A percentile compares a stretch with the other conserved stretches of the same genome.
These are phyloP conservation scores for Naganishia vaughanmartiniae DNA, from an alignment of 768 basidiomycete genomes.

Conservation along the genomic window DNA sequence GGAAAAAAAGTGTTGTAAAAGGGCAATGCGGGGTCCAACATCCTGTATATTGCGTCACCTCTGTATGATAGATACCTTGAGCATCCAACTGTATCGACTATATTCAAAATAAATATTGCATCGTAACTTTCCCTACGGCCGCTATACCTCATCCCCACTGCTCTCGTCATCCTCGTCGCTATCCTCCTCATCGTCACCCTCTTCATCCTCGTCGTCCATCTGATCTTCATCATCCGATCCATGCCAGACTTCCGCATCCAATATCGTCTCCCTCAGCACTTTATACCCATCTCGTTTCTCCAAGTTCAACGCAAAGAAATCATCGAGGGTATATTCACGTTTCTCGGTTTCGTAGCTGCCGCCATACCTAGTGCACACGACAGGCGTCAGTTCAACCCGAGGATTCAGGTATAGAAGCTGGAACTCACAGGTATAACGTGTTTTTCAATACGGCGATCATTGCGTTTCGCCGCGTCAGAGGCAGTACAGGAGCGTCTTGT, in stretches of 20 bases:
- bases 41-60: slow-evolving; percentile 14
- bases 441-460: slow-evolving; percentile 83
- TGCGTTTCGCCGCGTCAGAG: slow-evolving; percentile 75
- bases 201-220: slow-evolving; percentile 50
- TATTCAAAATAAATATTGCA: neutral
- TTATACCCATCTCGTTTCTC: slow-evolving; percentile 78
- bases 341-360: slow-evolving; percentile 81
- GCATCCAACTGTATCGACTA: slow-evolving; percentile 25
- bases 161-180: slow-evolving; percentile 34
- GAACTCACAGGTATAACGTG: slow-evolving; percentile 74
- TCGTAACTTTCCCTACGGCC: too few relatives aligned
- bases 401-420: slow-evolving; percentile 11
- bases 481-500: slow-evolving; percentile 51
- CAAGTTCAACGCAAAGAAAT: slow-evolving; percentile 74
- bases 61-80: slow-evolving; percentile 5
- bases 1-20: neutral
- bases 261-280: slow-evolving; percentile 69
- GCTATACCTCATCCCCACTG: neutral
- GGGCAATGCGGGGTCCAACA: slow-evolving; percentile 26
- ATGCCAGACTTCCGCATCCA: slow-evolving; percentile 61
- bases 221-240: slow-evolving; percentile 58
- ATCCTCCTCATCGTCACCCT: slow-evolving; percentile 42
- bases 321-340: slow-evolving; percentile 83
- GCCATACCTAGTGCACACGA: slow-evolving; percentile 61
- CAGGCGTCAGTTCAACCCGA: neutral